Base-by-base conservation (phyloP, 768 basidiomycete genomes). In the Collybia sordida region DNA sequence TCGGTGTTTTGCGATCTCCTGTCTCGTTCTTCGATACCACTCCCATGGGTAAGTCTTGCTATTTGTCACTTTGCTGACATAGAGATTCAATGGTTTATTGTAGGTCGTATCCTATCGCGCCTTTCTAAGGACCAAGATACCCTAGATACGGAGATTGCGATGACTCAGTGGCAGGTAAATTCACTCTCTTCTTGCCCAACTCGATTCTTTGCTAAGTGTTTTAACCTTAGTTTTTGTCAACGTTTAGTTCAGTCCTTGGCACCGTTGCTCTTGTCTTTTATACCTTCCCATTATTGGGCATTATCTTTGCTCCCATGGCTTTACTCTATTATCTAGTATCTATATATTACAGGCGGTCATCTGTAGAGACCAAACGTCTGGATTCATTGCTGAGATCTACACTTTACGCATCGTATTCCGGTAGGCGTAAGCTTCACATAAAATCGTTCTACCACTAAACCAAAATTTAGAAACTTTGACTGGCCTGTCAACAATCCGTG, bases 11-110 rank as follows among this genome's bases (percentile, higher is more conserved):
- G 46, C 67, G 75, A 3, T 85, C 85, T 7, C 82, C 85, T 0
- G 62, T 74, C 0, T 78, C 82, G 3, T 89, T 88, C 69, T 88
- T 87, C 59, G 88, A 90, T 59, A 84, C 85, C 0, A 88, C 86
- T 0, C 84, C 84, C 1, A 75, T 84, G 60, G 83, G 83, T 82
- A 56, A 27, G 67, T 52, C 12, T 22, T 49, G 11, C 14, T 6
- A 12, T 3, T 19, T 17, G 22, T 17, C 0, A 18, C 2, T 38
- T 2, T 45, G 42, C 18, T 41, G 34, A 27, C 11, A 37, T 51
- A 7, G n/a, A 12, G 21, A 18, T n/a, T 17, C 47, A n/a, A 51
- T 34, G 8, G 37, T n/a, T 9, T 15, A 52, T 52, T 17, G 14
- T 43, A 83, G 84, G 83, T 1, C 68, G 83, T 34, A 79, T 85